Base-by-base conservation (phyloP, 2,329 filamentous ascomycete genomes). In the Zasmidium citrigriseum region DNA sequence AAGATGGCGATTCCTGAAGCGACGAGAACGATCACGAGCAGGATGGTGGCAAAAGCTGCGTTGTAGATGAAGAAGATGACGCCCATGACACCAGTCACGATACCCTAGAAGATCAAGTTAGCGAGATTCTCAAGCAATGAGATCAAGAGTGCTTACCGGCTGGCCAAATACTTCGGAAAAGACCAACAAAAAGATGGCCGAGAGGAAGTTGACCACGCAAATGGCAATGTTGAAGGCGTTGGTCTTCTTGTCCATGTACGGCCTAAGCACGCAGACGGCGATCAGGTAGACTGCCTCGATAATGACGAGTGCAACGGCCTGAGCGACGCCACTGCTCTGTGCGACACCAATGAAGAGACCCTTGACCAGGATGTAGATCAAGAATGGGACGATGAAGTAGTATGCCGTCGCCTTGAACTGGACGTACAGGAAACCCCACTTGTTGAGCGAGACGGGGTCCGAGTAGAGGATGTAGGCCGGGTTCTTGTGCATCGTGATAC, bases 221-320 rank as follows among this genome's bases (percentile, higher is more conserved):
- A 97, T 97, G 60, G 91, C 85, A 70, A 98, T 96, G 78, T 97
- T 97, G 83, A 96, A 96, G 49, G 88, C 88, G 76, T 97, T 98
- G 61, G 91, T 96, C 79, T 93, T 93, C 86, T 96, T 96, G 82
- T 97, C 93, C 93, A 98, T 98, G 89, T 91, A 98, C 18, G 93
- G 93, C 60, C 91, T 88, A 66, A 97, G 79, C 54, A 96, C 88
- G 60, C 87, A 89, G 56, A 91, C 87, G 21, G 78, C 86, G 67
- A 96, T 89, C 57, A 98, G 82, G 67, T 89, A 88, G 53, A 77
- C 85, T 1, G 88, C 88, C 76, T 98, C 93, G 57, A 97, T 86
- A 59, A 97, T 80, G 44, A 98, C 81, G 58, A 97, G 83, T 16
- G 88, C 90, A 58, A 97, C 82, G 10, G 91, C 91, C 76, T 96